Conservation (phyloP, 164 flowering plant species). For the Macadamia tetraphylla region DNA sequence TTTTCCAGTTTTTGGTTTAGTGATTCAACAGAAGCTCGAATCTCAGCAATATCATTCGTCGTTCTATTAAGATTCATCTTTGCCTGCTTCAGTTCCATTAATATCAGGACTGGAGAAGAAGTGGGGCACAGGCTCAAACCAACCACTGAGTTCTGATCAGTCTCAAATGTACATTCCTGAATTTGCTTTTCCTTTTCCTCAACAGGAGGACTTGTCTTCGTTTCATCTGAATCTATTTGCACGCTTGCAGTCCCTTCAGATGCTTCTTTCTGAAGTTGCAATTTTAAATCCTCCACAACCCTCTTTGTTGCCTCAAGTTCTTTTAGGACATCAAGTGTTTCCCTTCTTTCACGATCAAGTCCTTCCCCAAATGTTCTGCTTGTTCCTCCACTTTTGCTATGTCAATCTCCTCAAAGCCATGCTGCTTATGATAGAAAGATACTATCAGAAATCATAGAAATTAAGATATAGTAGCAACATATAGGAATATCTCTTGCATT, state of each 20-base stretch:
- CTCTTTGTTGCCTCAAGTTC: slow-evolving; percentile 71
- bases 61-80: slow-evolving; percentile 74
- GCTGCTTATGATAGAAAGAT: slow-evolving; percentile 11
- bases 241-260: slow-evolving; percentile 26
- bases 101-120: slow-evolving; percentile 57
- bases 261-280: slow-evolving; percentile 56
- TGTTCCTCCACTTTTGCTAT: slow-evolving; percentile 52
- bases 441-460: slow-evolving; percentile 1
- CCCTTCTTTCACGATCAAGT: slow-evolving; percentile 71
- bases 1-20: slow-evolving; percentile 62
- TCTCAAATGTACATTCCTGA: slow-evolving; percentile 15
- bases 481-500: not conserved
- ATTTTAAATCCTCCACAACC: slow-evolving; percentile 58
- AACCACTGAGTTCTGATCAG: slow-evolving; percentile 12
- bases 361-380: slow-evolving; percentile 58
- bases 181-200: slow-evolving; percentile 27
- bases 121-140: slow-evolving; percentile 28
- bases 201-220: slow-evolving; percentile 3
- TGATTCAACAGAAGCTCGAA: slow-evolving; percentile 68
- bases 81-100: slow-evolving; percentile 76
- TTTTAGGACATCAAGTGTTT: slow-evolving; percentile 72
- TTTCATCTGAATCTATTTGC: slow-evolving; percentile 14
- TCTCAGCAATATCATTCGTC: slow-evolving; percentile 60
- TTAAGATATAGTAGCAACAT: not conserved
- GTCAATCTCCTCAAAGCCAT: slow-evolving; percentile 31